Percentiles rank a stretch among this genome's conserved stretches.
These are phyloP conservation scores for Apostasia shenzhenica DNA, from an alignment of 106 monocot species.

Conservation along the genomic window DNA sequence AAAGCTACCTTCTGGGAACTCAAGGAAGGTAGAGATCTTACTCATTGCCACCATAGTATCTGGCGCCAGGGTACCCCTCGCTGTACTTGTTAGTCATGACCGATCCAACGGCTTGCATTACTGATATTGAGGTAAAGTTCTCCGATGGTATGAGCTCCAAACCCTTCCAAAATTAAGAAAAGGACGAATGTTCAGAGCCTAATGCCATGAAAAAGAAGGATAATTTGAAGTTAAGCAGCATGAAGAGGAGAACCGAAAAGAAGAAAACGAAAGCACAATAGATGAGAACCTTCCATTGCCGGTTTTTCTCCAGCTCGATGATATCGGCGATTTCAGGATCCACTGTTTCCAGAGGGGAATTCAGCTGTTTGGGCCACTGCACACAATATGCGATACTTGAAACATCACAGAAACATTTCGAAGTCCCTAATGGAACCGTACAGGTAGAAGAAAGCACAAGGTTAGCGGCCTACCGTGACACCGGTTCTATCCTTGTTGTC, in stretches of 20 bases:
- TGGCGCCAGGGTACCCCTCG: slow-evolving; percentile 98
- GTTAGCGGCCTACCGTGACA: slow-evolving; percentile 29
- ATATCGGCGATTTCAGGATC: slow-evolving; percentile 92
- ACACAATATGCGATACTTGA: background rate
- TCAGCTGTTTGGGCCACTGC: slow-evolving; percentile 92
- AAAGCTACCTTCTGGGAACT: too few relatives aligned
- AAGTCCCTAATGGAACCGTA: background rate
- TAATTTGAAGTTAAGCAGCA: background rate
- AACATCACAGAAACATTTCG: background rate
- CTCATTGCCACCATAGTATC: slow-evolving; percentile 99
- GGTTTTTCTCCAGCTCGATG: slow-evolving; percentile 89
- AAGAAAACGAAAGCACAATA: background rate
- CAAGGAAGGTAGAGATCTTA: slow-evolving; percentile 23
- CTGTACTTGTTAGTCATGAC: slow-evolving; percentile 99
- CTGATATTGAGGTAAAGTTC: slow-evolving; percentile 90
- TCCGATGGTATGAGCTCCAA: slow-evolving; percentile 96
- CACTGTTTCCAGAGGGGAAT: slow-evolving; percentile 65
- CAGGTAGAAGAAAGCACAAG: background rate
- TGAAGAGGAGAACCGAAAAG: background rate
- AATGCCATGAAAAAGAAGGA: background rate
- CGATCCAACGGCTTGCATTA: slow-evolving; percentile 99
- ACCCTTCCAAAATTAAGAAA: slow-evolving; percentile 36
- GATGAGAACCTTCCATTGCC: slow-evolving; percentile 87
- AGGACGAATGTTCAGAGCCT: background rate
- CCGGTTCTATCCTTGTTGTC: slow-evolving; percentile 42